phyloP scores from a whole-genome alignment of 2,329 filamentous ascomycete species.

The Aspergillus carbonarius region DNA sequence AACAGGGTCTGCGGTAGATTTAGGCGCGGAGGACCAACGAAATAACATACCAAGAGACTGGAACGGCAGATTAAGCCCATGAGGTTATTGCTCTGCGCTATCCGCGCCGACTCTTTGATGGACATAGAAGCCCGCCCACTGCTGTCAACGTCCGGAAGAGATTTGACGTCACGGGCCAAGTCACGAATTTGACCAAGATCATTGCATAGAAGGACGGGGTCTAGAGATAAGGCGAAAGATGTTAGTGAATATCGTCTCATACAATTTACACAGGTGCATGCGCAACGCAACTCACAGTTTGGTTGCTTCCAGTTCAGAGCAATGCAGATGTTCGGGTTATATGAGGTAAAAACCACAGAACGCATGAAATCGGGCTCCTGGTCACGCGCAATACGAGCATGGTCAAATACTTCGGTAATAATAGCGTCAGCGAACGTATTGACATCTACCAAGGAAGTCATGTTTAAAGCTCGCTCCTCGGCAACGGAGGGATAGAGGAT shows the following conservation, averaged over 20 bases:
- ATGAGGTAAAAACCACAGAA: conserved; percentile 91
- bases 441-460: conserved; percentile 76
- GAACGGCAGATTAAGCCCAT: conserved; percentile 96
- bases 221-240: conserved; percentile 25
- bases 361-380: conserved; percentile 70
- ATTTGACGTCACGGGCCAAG: conserved; percentile 35
- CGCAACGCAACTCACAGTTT: conserved; percentile 68
- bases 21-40: background rate
- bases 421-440: conserved; percentile 85
- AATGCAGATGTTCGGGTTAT: conserved; percentile 85
- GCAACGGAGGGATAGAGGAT: conserved; percentile 77
- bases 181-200: conserved; percentile 66
- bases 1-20: conserved; percentile 4
- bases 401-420: conserved; percentile 83
- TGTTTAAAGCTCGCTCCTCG: conserved; percentile 68
- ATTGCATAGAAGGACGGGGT: conserved; percentile 93
- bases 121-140: conserved; percentile 75
- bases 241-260: conserved; percentile 6
- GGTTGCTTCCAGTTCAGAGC: conserved; percentile 99
- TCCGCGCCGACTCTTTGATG: conserved; percentile 90
- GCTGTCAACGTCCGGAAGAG: conserved; percentile 50
- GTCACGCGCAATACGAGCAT: conserved; percentile 69
- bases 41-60: conserved; percentile 69
- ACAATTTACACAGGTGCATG: background rate
- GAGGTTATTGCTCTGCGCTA: conserved; percentile 93